Percentiles rank a stretch among this genome's conserved stretches.
Conservation (phyloP, 805 yeast species). For the Suhomyces kilbournensis region DNA sequence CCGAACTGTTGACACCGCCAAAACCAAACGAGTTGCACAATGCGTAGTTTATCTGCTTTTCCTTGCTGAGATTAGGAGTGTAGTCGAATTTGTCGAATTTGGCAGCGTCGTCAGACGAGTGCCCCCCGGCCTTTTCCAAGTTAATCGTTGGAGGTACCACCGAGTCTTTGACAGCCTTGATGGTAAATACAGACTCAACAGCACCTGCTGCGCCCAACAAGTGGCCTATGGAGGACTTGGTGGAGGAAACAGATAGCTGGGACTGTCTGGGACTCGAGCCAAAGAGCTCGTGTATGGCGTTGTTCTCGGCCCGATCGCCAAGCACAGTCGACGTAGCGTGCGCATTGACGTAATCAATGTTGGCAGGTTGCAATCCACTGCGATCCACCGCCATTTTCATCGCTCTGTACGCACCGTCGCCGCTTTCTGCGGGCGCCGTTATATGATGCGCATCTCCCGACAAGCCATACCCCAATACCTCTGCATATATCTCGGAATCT, state of each 20-base stretch:
- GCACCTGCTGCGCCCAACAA: constrained; percentile 95
- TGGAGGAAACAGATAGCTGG: constrained; percentile 61
- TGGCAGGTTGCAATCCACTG: constrained; percentile 44
- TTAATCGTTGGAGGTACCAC: constrained; percentile 80
- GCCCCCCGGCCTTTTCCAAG: constrained; percentile 51
- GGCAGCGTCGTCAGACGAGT: constrained; percentile 37
- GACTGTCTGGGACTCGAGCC: constrained; percentile 19
- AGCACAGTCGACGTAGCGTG: constrained; percentile 92
- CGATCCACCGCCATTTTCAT: constrained; percentile 71
- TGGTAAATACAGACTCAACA: constrained; percentile 81
- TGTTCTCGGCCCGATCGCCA: constrained; percentile 87
- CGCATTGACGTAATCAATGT: constrained; percentile 82
- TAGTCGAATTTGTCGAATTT: constrained; percentile 54
- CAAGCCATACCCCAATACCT: constrained; percentile 82
- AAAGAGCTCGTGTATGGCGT: constrained; percentile 63
- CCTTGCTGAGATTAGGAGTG: constrained; percentile 47
- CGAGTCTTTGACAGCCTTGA: constrained; percentile 57
- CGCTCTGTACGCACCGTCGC: constrained; percentile 80
- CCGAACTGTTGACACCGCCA: constrained; percentile 90
- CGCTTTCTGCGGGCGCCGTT: constrained; percentile 82
- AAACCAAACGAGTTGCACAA: constrained; percentile 92
- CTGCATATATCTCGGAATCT: constrained; percentile 66
- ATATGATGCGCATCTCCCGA: constrained; percentile 92
- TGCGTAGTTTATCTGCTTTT: constrained; percentile 50
- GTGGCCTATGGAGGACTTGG: constrained; percentile 93